A percentile compares a stretch with the other conserved stretches of the same genome.
Conservation (phyloP, 148 eudicot genomes). For the Euryodendron excelsum region DNA sequence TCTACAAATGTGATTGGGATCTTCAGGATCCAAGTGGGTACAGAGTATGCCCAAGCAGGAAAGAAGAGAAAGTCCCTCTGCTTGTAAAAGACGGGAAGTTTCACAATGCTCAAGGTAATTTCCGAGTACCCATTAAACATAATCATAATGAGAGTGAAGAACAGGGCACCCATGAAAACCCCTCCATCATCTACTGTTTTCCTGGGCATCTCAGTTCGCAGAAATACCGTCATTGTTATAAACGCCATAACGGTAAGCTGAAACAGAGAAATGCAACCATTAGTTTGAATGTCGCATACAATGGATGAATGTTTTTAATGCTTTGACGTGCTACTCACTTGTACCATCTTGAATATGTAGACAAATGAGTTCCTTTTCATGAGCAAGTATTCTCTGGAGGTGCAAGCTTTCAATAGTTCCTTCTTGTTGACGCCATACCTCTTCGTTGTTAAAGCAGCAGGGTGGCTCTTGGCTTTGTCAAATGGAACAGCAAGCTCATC, state of each 20-base stretch:
- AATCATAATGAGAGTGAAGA: constrained; percentile 19
- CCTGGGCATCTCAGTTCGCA: constrained; percentile 22
- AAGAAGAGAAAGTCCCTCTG: constrained; percentile 32
- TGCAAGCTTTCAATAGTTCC: constrained; percentile 19
- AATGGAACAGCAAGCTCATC: constrained; percentile 35
- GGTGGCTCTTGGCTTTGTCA: constrained; percentile 37
- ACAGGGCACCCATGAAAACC: constrained; percentile 25
- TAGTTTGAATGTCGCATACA: neutral
- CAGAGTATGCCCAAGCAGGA: constrained; percentile 34
- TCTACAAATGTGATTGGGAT: constrained; percentile 25
- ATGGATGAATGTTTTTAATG: neutral
- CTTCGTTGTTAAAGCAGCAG: constrained; percentile 36
- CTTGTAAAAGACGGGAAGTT: constrained; percentile 32
- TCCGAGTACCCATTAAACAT: constrained; percentile 31
- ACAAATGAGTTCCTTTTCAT: constrained; percentile 28
- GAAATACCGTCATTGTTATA: constrained; percentile 24
- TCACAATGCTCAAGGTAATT: constrained; percentile 25
- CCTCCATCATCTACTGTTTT: constrained; percentile 11
- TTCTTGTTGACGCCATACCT: constrained; percentile 15
- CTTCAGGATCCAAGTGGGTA: constrained; percentile 34
- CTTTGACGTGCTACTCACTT: constrained; percentile 13
- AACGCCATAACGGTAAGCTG: constrained; percentile 22
- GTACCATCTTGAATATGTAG: constrained; percentile 19
- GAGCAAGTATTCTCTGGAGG: constrained; percentile 16
- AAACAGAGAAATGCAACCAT: neutral